phyloP scores from a whole-genome alignment of 768 basidiomycete species.

The Mycena indigotica region DNA sequence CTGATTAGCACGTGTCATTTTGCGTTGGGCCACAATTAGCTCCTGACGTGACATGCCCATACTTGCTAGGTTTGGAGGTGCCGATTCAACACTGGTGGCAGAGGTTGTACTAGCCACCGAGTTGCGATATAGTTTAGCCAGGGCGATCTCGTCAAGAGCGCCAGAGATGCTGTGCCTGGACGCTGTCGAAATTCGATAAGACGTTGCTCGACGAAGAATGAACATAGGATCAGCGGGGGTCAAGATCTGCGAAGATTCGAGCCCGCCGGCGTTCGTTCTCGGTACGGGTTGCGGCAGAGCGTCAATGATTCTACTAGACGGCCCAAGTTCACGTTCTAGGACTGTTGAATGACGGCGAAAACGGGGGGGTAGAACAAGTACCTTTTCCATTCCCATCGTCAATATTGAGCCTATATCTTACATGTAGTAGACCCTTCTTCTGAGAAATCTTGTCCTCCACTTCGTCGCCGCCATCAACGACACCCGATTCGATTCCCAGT shows the following conservation, averaged over 20 bases:
- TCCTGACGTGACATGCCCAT: constrained; percentile 67
- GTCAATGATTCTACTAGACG: constrained; percentile 84
- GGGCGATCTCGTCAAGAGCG: constrained; percentile 81
- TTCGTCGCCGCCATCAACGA: constrained; percentile 98
- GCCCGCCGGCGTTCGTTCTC: constrained; percentile 42
- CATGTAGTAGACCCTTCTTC: constrained; percentile 72
- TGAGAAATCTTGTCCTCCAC: constrained; percentile 91
- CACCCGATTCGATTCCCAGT: constrained; percentile 95
- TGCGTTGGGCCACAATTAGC: constrained; percentile 91
- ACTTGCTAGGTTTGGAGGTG: no score
- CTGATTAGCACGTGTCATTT: constrained; percentile 81
- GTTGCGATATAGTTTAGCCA: constrained; percentile 72
- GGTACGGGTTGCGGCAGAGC: constrained; percentile 63
- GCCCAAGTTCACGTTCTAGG: constrained; percentile 77
- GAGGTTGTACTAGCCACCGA: constrained; percentile 63
- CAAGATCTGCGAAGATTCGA: constrained; percentile 58
- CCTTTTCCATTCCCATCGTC: constrained; percentile 61
- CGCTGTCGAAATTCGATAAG: constrained; percentile 65
- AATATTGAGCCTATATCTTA: constrained; percentile 80
- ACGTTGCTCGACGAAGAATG: constrained; percentile 79
- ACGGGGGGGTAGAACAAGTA: constrained; percentile 36
- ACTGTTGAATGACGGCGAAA: constrained; percentile 5
- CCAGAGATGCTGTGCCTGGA: constrained; percentile 62
- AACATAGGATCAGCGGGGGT: constrained; percentile 85
- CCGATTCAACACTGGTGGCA: constrained; percentile 6